A percentile compares a stretch with the other conserved stretches of the same genome.
phyloP scores from a whole-genome alignment of 805 yeast genomes.

The Wickerhamomyces tratensis region DNA sequence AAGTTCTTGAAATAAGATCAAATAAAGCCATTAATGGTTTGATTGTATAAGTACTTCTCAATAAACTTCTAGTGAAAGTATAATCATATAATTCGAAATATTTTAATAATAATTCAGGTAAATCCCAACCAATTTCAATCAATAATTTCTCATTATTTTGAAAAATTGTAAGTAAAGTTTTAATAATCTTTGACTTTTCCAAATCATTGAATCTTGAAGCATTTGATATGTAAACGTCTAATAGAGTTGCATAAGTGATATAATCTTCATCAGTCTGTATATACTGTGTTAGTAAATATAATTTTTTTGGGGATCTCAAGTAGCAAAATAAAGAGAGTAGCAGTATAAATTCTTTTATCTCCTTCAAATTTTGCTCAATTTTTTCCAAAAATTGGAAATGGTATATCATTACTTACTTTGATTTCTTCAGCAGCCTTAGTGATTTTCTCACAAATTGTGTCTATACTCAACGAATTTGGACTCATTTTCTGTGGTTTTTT shows the following conservation, averaged over 20 bases:
- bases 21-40: constrained; percentile 36
- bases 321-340: too few relatives aligned
- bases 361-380: too few relatives aligned
- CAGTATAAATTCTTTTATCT: too few relatives aligned
- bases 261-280: constrained; percentile 33
- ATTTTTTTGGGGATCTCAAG: too few relatives aligned
- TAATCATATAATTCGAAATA: constrained; percentile 34
- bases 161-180: constrained; percentile 33
- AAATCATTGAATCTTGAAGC: constrained; percentile 33
- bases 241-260: constrained; percentile 60
- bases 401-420: too few relatives aligned
- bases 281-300: too few relatives aligned
- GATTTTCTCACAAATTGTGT: too few relatives aligned
- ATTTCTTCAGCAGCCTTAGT: too few relatives aligned
- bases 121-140: constrained; percentile 81
- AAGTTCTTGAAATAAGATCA: constrained; percentile 53
- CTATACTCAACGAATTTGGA: too few relatives aligned
- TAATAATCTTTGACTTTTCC: constrained; percentile 43
- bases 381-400: too few relatives aligned
- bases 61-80: constrained; percentile 30
- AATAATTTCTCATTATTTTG: constrained; percentile 37
- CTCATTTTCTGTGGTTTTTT: too few relatives aligned
- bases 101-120: constrained; percentile 58
- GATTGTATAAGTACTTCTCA: constrained; percentile 8
- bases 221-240: constrained; percentile 51